A percentile compares a stretch with the other conserved stretches of the same genome.
phyloP scores from a whole-genome alignment of 2,329 filamentous ascomycete genomes.

The Verticillium alfalfae region DNA sequence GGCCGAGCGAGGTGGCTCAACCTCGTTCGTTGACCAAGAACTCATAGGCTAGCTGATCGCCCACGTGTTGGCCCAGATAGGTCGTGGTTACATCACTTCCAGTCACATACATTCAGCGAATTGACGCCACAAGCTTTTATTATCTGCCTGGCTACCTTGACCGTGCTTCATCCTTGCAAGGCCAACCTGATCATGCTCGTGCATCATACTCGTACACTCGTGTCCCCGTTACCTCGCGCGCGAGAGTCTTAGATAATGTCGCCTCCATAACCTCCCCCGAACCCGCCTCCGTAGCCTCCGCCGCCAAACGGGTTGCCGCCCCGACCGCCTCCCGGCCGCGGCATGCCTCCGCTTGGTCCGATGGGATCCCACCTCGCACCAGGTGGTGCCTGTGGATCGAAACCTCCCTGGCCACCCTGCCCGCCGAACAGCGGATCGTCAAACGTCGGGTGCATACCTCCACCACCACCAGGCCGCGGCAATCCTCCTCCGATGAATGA shows the following conservation, averaged over 20 bases:
- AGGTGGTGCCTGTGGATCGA: constrained; percentile 71
- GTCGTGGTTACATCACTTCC: too few relatives aligned
- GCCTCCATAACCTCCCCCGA: constrained; percentile 26
- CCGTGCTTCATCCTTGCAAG: background rate
- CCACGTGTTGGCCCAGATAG: too few relatives aligned
- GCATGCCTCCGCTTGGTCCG: constrained; percentile 56
- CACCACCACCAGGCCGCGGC: constrained; percentile 52
- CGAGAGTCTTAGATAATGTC: constrained; percentile 10
- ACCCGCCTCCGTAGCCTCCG: constrained; percentile 24
- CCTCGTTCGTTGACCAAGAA: too few relatives aligned
- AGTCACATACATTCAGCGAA: too few relatives aligned
- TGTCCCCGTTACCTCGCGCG: background rate
- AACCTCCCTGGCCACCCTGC: constrained; percentile 38
- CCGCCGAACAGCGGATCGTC: constrained; percentile 82
- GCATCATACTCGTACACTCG: background rate
- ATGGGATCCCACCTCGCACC: constrained; percentile 90
- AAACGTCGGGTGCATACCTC: constrained; percentile 95
- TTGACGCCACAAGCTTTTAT: too few relatives aligned
- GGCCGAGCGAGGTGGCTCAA: too few relatives aligned
- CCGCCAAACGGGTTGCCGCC: constrained; percentile 32
- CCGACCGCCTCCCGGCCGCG: constrained; percentile 34
- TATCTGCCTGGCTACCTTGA: background rate
- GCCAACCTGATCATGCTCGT: background rate
- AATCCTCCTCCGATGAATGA: constrained; percentile 58
- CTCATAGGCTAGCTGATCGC: too few relatives aligned